Conservation (phyloP, 2,329 filamentous ascomycete species). For the Mariannaea elegans region DNA sequence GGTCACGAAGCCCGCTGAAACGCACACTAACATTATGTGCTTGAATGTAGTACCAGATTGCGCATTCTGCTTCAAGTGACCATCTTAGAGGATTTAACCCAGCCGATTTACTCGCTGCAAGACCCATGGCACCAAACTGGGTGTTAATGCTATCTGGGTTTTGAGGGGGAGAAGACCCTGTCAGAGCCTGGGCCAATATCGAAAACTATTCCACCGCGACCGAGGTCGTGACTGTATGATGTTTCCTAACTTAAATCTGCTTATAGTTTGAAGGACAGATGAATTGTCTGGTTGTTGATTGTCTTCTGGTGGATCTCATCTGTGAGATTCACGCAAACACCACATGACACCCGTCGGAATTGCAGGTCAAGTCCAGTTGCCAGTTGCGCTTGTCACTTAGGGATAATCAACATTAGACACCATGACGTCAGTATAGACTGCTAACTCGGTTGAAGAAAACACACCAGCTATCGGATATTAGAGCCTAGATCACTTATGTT, state of each 20-base stretch:
- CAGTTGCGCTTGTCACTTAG: neutral
- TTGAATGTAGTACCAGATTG: neutral
- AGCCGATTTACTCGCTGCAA: neutral
- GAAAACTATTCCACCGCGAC: neutral
- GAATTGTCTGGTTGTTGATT: no score
- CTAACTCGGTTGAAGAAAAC: neutral
- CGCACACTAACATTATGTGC: neutral
- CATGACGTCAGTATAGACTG: neutral
- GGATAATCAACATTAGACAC: neutral
- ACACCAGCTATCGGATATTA: neutral
- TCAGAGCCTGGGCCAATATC: neutral
- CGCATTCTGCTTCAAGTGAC: neutral
- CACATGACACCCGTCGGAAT: neutral
- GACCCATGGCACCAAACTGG: neutral
- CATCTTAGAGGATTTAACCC: neutral
- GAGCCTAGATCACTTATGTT: no score
- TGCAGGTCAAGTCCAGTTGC: constrained; percentile 1
- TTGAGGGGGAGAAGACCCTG: neutral
- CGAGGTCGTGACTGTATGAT: no score
- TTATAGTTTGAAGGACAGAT: no score
- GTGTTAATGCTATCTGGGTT: neutral
- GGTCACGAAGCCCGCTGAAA: no score
- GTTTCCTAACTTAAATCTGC: no score
- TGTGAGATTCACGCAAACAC: neutral
- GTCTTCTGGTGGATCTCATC: neutral